Percentiles rank a stretch among this genome's conserved stretches.
These are phyloP conservation scores for Huntiella omanensis DNA, from an alignment of 2,329 filamentous ascomycete genomes.

Conservation along the genomic window DNA sequence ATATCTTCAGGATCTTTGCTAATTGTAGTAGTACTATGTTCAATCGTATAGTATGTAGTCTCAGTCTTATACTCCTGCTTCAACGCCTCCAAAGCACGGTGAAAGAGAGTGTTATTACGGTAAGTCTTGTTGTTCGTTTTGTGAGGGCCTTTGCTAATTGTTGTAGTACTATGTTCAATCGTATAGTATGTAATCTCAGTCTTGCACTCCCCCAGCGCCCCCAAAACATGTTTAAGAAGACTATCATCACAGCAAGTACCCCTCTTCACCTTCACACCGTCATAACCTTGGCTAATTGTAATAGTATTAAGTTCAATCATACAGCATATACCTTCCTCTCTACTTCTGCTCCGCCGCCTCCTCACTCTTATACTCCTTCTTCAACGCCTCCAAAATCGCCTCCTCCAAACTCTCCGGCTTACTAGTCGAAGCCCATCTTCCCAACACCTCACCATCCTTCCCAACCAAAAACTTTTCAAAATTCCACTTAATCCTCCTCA, in stretches of 20 bases:
- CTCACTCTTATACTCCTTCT: not conserved
- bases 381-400: slow-evolving; percentile 54
- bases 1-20: no score
- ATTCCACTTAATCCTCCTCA: slow-evolving; percentile 97
- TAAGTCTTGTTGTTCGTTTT: no score
- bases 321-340: no score
- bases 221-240: slow-evolving; percentile 52
- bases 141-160: not conserved
- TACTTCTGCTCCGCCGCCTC: not conserved
- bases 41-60: no score
- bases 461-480: slow-evolving; percentile 96
- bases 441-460: slow-evolving; percentile 68
- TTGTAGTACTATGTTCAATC: slow-evolving; percentile 27
- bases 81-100: no score
- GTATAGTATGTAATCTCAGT: slow-evolving; percentile 17
- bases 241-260: not conserved
- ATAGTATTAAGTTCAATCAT: slow-evolving; percentile 26
- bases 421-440: slow-evolving; percentile 70
- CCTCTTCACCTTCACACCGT: not conserved
- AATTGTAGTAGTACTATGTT: no score
- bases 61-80: no score
- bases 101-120: slow-evolving; percentile 62
- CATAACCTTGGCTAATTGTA: not conserved
- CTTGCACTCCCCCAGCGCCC: slow-evolving; percentile 35
- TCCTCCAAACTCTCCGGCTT: slow-evolving; percentile 70